These are phyloP conservation scores for Saccharomycopsis crataegensis DNA, from an alignment of 1,139 yeast genomes.

Conservation along the genomic window DNA sequence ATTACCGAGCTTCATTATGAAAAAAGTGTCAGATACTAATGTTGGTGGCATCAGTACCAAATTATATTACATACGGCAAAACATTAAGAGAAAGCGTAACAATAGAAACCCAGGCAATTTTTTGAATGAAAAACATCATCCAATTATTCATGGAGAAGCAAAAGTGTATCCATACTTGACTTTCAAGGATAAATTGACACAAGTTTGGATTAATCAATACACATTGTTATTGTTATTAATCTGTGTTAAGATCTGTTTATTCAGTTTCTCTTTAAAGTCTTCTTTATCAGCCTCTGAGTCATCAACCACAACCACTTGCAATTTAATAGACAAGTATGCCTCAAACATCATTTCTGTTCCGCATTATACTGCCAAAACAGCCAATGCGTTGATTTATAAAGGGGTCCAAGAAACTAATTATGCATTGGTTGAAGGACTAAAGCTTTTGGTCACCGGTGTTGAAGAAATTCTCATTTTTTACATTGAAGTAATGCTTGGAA, in stretches of 20 bases:
- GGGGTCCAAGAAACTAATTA: conserved; percentile 41
- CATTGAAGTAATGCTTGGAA: conserved; percentile 70
- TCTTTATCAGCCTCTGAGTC: conserved; percentile 33
- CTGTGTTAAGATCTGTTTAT: conserved; percentile 42
- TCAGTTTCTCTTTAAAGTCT: conserved; percentile 36
- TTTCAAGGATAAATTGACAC: conserved; percentile 44
- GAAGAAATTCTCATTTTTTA: conserved; percentile 57
- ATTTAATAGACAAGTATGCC: conserved; percentile 39
- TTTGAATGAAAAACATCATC: background rate
- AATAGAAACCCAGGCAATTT: background rate
- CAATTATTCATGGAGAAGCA: background rate
- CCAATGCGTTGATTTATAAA: conserved; percentile 43
- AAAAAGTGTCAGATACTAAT: no score
- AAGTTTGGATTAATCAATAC: conserved; percentile 51
- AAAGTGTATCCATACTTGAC: conserved; percentile 27
- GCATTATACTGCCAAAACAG: conserved; percentile 43
- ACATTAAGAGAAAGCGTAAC: no score
- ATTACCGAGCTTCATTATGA: no score
- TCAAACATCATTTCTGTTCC: conserved; percentile 43
- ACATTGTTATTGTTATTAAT: conserved; percentile 41
- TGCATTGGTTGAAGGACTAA: conserved; percentile 35
- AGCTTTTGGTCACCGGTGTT: conserved; percentile 44
- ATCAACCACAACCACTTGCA: conserved; percentile 33
- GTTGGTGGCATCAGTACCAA: no score
- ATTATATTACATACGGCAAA: no score